A percentile compares a stretch with the other conserved stretches of the same genome.
phyloP scores from a whole-genome alignment of 2,329 filamentous ascomycete genomes.

The Fusarium austroafricanum region DNA sequence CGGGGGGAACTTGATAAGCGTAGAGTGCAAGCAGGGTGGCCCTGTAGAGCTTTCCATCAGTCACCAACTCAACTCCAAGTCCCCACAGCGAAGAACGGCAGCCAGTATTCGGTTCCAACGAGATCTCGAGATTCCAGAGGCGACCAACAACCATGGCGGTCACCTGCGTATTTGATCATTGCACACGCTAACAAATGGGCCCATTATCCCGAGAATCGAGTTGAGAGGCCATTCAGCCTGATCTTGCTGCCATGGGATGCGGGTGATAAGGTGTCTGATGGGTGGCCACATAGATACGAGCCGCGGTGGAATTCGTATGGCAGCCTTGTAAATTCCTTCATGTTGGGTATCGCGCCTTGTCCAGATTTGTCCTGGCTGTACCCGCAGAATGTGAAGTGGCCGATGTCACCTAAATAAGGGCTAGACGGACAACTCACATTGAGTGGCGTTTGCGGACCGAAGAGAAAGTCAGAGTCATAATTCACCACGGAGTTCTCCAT shows the following conservation, averaged over 20 bases:
- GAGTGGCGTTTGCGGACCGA: slow-evolving; percentile 2
- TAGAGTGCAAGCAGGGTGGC: slow-evolving; percentile 16
- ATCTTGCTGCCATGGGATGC: slow-evolving; percentile 33
- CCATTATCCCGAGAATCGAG: slow-evolving; percentile 5
- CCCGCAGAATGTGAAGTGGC: slow-evolving; percentile 29
- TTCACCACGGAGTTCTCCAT: too few relatives aligned
- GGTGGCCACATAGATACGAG: slow-evolving; percentile 32
- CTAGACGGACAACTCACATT: slow-evolving; percentile 15
- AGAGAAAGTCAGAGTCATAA: background rate
- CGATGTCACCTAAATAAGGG: slow-evolving; percentile 30
- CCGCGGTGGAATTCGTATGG: slow-evolving; percentile 32
- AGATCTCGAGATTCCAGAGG: slow-evolving; percentile 15
- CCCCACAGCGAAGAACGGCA: slow-evolving; percentile 2
- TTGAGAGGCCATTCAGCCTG: slow-evolving; percentile 28
- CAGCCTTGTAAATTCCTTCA: slow-evolving; percentile 38
- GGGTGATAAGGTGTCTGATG: slow-evolving; percentile 14
- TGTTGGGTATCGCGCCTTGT: slow-evolving; percentile 22
- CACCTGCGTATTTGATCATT: background rate
- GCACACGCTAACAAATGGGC: background rate
- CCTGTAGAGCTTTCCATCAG: slow-evolving; percentile 21
- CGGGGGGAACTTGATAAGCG: slow-evolving; percentile 26
- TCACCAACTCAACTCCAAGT: slow-evolving; percentile 4
- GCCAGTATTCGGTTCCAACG: background rate
- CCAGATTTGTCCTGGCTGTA: slow-evolving; percentile 26
- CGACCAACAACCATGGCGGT: background rate